These are phyloP conservation scores for Immersiporthe knoxdaviesiana DNA, from an alignment of 2,329 filamentous ascomycete species.

Conservation along the genomic window DNA sequence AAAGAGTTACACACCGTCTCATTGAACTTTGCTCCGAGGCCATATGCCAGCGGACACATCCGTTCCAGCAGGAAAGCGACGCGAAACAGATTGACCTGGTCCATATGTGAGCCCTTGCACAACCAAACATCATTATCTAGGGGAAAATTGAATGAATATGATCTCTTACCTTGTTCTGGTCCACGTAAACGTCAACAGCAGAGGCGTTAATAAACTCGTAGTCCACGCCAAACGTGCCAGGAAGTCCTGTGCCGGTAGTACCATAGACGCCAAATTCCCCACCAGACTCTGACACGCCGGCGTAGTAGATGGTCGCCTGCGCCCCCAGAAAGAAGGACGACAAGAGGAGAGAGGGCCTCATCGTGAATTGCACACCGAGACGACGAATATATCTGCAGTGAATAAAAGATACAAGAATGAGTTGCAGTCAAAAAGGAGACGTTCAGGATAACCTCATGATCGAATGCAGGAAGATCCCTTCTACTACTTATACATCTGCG, in stretches of 20 bases:
- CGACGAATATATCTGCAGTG: too few species aligned
- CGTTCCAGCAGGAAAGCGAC: slow-evolving; percentile 55
- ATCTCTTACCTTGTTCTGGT: slow-evolving; percentile 45
- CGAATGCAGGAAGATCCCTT: neutral
- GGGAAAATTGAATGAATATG: too few species aligned
- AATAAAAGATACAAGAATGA: too few species aligned
- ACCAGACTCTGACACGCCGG: slow-evolving; percentile 51
- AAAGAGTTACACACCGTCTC: slow-evolving; percentile 43
- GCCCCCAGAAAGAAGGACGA: slow-evolving; percentile 34
- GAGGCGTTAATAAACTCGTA: slow-evolving; percentile 53
- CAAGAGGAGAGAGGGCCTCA: slow-evolving; percentile 33
- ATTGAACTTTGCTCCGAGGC: slow-evolving; percentile 53
- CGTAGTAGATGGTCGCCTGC: slow-evolving; percentile 51
- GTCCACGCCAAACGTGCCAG: slow-evolving; percentile 52
- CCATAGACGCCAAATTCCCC: slow-evolving; percentile 51
- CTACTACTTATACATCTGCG: neutral
- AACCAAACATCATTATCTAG: too few species aligned
- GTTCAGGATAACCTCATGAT: neutral
- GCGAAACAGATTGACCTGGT: slow-evolving; percentile 48
- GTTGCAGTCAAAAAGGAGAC: neutral
- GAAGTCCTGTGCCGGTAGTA: slow-evolving; percentile 47
- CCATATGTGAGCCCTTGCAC: neutral
- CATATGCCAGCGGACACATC: slow-evolving; percentile 51
- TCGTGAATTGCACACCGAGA: slow-evolving; percentile 26
- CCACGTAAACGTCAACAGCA: slow-evolving; percentile 49